These are phyloP conservation scores for Phytopythium montanum DNA, from an alignment of 352 stramenopile species.

Conservation along the genomic window DNA sequence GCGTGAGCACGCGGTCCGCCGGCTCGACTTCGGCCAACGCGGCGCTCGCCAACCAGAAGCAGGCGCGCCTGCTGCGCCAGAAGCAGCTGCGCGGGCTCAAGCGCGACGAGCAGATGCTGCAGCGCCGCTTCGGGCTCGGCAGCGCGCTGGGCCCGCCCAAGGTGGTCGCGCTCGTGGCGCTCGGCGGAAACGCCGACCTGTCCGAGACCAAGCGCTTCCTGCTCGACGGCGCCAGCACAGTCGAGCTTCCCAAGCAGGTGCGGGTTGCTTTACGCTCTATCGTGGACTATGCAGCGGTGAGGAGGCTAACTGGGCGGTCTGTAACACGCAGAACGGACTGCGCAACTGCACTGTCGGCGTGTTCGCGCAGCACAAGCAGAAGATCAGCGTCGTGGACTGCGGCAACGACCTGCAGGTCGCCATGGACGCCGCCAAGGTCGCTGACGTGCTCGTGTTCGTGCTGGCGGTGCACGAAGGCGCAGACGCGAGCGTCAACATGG, in stretches of 20 bases:
- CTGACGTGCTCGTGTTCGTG: conserved; percentile 79
- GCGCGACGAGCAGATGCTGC: conserved; percentile 78
- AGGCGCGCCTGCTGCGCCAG: conserved; percentile 71
- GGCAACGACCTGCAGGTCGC: conserved; percentile 77
- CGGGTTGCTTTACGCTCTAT: not conserved
- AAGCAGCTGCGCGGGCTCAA: conserved; percentile 86
- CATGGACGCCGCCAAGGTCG: conserved; percentile 85
- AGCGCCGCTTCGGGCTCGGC: conserved; percentile 78
- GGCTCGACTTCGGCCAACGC: conserved; percentile 31
- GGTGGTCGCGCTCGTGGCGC: conserved; percentile 80
- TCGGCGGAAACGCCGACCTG: conserved; percentile 66
- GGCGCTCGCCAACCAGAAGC: conserved; percentile 66
- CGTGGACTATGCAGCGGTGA: not conserved
- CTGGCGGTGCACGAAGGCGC: conserved; percentile 73
- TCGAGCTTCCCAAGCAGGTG: conserved; percentile 47
- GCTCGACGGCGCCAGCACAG: conserved; percentile 47
- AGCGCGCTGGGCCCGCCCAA: conserved; percentile 72
- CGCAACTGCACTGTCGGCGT: conserved; percentile 67
- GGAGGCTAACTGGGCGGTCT: not conserved
- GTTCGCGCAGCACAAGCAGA: conserved; percentile 86
- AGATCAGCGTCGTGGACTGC: conserved; percentile 83
- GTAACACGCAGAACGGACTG: conserved; percentile 22
- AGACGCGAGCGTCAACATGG: conserved; percentile 81
- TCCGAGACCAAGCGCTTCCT: conserved; percentile 58
- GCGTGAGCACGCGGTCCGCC: conserved; percentile 34